A percentile compares a stretch with the other conserved stretches of the same genome.
Evolutionary conservation across 2,329 filamentous ascomycete species (phyloP).

Genomic region (Penicillium sp.): DNA sequence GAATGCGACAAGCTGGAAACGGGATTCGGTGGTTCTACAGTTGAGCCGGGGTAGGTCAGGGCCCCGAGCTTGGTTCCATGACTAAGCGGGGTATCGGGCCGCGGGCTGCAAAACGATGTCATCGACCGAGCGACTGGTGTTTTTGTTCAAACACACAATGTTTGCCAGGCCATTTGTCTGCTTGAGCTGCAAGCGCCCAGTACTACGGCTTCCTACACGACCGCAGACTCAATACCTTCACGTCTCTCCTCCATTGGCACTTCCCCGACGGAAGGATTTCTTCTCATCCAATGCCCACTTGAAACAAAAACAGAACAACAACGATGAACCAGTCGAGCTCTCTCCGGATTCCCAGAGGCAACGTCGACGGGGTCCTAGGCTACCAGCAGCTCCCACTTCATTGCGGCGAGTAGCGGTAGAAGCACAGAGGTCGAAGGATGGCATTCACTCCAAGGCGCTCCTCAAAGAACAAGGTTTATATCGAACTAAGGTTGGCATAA

Average conservation of each 20-base stretch:
- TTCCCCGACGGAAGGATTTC: constrained; percentile 58
- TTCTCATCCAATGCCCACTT: constrained; percentile 65
- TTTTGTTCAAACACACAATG: constrained; percentile 22
- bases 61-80: constrained; percentile 13
- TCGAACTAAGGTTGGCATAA: constrained; percentile 36
- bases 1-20: constrained; percentile 21
- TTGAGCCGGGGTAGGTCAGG: constrained; percentile 22
- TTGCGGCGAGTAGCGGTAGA: constrained; percentile 82
- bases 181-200: constrained; percentile 32
- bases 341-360: constrained; percentile 31
- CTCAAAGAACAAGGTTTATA: constrained; percentile 36
- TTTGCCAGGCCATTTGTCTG: constrained; percentile 34
- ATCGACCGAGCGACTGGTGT: constrained; percentile 3
- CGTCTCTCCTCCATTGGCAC: constrained; percentile 34
- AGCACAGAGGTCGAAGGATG: constrained; percentile 64
- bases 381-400: constrained; percentile 65
- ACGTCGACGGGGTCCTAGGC: constrained; percentile 51
- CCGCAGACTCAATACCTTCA: constrained; percentile 37
- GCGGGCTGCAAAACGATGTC: constrained; percentile 13
- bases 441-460: constrained; percentile 49
- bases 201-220: constrained; percentile 24
- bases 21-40: constrained; percentile 17
- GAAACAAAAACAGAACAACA: constrained; percentile 37
- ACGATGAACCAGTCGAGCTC: constrained; percentile 16
- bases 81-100: constrained; percentile 22